Percentiles rank a stretch among this genome's conserved stretches.
Conservation (phyloP, 2,329 filamentous ascomycete species). For the Pestalotiopsis sp. region DNA sequence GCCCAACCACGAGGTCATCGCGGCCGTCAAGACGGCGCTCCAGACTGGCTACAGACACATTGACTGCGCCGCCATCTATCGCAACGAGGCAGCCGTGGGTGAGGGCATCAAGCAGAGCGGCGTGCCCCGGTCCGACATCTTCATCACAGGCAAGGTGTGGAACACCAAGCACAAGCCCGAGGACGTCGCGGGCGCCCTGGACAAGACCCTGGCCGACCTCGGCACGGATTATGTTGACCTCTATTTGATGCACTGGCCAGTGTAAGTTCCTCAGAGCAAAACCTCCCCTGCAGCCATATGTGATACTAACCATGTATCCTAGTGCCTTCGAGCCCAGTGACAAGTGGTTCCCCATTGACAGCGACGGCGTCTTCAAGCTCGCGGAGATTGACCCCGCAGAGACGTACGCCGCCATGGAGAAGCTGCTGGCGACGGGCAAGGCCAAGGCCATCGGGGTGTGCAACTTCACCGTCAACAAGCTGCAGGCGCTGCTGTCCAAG, state of each 20-base stretch:
- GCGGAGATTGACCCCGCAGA: slow-evolving; percentile 24
- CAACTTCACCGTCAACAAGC: slow-evolving; percentile 57
- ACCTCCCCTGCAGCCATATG: slow-evolving; percentile 53
- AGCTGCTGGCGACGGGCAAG: slow-evolving; percentile 54
- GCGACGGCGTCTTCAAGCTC: slow-evolving; percentile 11
- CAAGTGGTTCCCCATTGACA: slow-evolving; percentile 22
- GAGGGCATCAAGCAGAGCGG: slow-evolving; percentile 21
- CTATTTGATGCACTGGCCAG: slow-evolving; percentile 34
- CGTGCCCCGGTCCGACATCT: slow-evolving; percentile 14
- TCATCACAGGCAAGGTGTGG: slow-evolving; percentile 22
- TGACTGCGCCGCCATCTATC: slow-evolving; percentile 58
- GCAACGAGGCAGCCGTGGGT: slow-evolving; percentile 53
- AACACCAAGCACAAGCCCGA: slow-evolving; percentile 32
- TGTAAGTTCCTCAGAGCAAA: slow-evolving; percentile 21
- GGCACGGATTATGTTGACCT: slow-evolving; percentile 40
- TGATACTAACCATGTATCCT: slow-evolving; percentile 54
- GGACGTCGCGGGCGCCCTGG: slow-evolving; percentile 32
- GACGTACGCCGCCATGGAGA: slow-evolving; percentile 27
- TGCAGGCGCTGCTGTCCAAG: slow-evolving; percentile 52
- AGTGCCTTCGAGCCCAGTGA: slow-evolving; percentile 41
- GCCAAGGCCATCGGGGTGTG: slow-evolving; percentile 59
- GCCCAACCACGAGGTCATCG: slow-evolving; percentile 16
- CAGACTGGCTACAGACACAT: slow-evolving; percentile 54
- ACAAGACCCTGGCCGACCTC: slow-evolving; percentile 36
- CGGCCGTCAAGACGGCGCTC: slow-evolving; percentile 35